phyloP scores from a whole-genome alignment of 2,329 filamentous ascomycete genomes.

The Lachnellula cervina region DNA sequence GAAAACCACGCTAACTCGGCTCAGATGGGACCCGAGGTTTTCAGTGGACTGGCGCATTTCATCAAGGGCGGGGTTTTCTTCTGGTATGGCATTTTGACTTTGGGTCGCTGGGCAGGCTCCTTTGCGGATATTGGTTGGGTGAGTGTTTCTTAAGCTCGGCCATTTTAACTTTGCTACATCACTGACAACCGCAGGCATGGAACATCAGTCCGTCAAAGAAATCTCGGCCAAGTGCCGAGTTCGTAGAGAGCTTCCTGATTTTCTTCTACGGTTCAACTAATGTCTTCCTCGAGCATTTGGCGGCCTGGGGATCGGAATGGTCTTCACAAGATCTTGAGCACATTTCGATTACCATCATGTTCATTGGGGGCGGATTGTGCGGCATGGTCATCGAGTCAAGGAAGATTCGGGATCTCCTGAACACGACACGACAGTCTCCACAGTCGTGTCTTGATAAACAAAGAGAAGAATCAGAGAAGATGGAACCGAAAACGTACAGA shows the following conservation, averaged over 20 bases:
- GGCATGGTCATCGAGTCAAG: slow-evolving; percentile 83
- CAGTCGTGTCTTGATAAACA: slow-evolving; percentile 38
- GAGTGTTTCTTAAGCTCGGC: slow-evolving; percentile 21
- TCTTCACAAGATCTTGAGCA: slow-evolving; percentile 81
- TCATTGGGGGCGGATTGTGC: slow-evolving; percentile 83
- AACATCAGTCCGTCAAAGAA: slow-evolving; percentile 68
- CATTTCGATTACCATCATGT: slow-evolving; percentile 85
- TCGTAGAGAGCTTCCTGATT: slow-evolving; percentile 83
- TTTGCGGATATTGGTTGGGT: slow-evolving; percentile 88
- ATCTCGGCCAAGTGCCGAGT: slow-evolving; percentile 70
- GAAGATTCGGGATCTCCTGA: slow-evolving; percentile 62
- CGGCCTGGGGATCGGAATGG: slow-evolving; percentile 67
- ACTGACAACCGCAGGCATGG: slow-evolving; percentile 58
- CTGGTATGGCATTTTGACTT: slow-evolving; percentile 81
- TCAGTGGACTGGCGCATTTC: slow-evolving; percentile 86
- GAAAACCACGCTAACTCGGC: background rate
- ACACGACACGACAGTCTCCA: slow-evolving; percentile 41
- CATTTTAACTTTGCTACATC: background rate
- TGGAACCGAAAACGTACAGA: slow-evolving; percentile 60
- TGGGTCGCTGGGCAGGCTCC: slow-evolving; percentile 85
- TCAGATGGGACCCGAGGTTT: slow-evolving; percentile 61
- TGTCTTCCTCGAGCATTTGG: slow-evolving; percentile 86
- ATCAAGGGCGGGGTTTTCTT: slow-evolving; percentile 95
- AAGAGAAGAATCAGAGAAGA: slow-evolving; percentile 44
- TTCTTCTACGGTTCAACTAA: slow-evolving; percentile 87